Evolutionary conservation across 805 yeast genomes (phyloP).

Genomic region (Wickerhamiella sergipiensis): DNA sequence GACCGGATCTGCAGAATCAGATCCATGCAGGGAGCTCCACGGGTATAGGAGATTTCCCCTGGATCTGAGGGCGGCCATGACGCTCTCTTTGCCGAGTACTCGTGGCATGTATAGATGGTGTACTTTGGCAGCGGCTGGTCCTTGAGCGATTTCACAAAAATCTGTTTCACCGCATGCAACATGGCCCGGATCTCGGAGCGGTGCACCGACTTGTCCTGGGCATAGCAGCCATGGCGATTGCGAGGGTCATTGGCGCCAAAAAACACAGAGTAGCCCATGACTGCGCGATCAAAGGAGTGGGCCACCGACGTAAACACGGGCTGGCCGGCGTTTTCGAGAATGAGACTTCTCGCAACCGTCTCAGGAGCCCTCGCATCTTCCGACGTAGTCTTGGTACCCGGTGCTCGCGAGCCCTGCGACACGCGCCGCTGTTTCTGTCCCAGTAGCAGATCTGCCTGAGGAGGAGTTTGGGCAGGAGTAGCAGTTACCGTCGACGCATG

Average conservation of each 20-base stretch:
- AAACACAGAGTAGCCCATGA: slow-evolving; percentile 6
- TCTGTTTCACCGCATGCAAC: slow-evolving; percentile 2
- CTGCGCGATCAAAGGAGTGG: neutral
- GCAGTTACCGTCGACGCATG: no score
- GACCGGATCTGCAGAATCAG: slow-evolving; percentile 6
- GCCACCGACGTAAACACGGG: slow-evolving; percentile 2
- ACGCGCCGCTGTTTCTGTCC: no score
- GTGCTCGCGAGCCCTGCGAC: no score
- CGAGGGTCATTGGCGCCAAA: slow-evolving; percentile 6
- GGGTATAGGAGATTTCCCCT: slow-evolving; percentile 1
- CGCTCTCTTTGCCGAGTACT: slow-evolving; percentile 3
- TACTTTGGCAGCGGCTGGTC: neutral
- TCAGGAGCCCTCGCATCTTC: neutral
- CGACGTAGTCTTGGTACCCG: no score
- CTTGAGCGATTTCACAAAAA: neutral
- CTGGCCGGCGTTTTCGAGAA: neutral
- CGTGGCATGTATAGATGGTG: slow-evolving; percentile 5
- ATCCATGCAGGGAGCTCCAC: slow-evolving; percentile 8
- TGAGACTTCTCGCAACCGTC: neutral
- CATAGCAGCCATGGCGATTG: slow-evolving; percentile 3
- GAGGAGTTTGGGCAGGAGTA: no score
- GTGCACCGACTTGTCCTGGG: slow-evolving; percentile 4
- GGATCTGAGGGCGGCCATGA: neutral
- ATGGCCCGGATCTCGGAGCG: slow-evolving; percentile 9
- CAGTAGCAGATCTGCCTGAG: no score